Base-by-base conservation (phyloP, 2,329 filamentous ascomycete genomes). In the Aspergillus calidoustus region DNA sequence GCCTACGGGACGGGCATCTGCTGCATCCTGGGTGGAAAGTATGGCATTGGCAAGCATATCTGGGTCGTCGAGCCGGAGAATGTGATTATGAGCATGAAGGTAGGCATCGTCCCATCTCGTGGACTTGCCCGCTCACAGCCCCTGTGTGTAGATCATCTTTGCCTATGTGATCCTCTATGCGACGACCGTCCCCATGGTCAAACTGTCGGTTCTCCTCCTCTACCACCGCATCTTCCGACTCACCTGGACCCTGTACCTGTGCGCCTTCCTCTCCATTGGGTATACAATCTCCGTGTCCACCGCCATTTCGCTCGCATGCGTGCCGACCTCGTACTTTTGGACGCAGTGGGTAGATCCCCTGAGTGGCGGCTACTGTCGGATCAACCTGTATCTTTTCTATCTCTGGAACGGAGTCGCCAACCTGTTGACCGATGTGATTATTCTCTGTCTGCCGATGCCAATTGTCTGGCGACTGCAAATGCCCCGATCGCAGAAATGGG, bases 201-300 rank as follows among this genome's bases (percentile, higher is more conserved):
- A 67, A 57, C 28, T 68, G 1, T 68, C 66, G 13, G 58, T 69
- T 9, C 57, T 68, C 9, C 53, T 67, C 15, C 54, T 68, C 19
- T 68, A 68, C 46, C 67, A 57, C n/a, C 67, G 67, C 7, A 64
- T 69, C 31, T 69, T 68, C 48, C 57, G 64, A 22, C 53, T 68
- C 34, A 62, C 58, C 13, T 61, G 56, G 57, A 38, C 58, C 6
- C 44, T 69, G 30, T 67, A 61, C 23, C 28, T 66, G 44, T 67
- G 66, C 34, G 58, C 44, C 2, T 60, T 63, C 54, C 53, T 68
- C 5, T 52, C 64, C 0, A 38, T 68, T 25, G 61, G 61, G 7
- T 66, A 67, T 46, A 52, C 52, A 9, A 54, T 65, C 52, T 52
- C 63, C 5, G 56, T 59, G 13, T 44, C 57, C 7, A 60, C 55